Evolutionary conservation across 2,329 filamentous ascomycete genomes (phyloP), one percentile per base, ranked within the genome.

Genomic region (Fusarium musae): DNA sequence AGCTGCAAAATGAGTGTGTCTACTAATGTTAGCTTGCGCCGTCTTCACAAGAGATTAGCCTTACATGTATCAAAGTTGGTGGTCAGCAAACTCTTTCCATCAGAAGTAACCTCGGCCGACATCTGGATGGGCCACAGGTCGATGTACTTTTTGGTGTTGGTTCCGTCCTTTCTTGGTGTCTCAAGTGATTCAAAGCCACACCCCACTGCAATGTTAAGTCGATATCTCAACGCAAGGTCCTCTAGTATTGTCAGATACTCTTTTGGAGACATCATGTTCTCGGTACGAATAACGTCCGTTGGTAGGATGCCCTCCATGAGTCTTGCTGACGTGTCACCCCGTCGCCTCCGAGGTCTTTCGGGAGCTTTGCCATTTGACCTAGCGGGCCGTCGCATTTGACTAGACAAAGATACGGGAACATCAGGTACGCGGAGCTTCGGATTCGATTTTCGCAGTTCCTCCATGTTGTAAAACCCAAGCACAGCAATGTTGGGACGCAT

Each of bases 71-170:
- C 94, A 80, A 97, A 97, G 74, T 97, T 97, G 1, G 93, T 96
- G 1, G 94, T 97, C 61, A 96, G 81, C 10, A 96, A 86, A 71
- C 87, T 91, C 78, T 90, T 89, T 2, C 87, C 87, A 72, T 92
- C 90, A 2, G 92, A 86, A 2, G 90, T 89, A 39, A 96, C 89
- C 76, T 96, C 93, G 2, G 94, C 94, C 10, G 94, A 96, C 93
- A 97, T 97, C 74, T 97, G 95, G 59, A 97, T 96, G 0, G 94
- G 94, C 94, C 94, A 97, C 9, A 97, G 84, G 78, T 97, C 94
- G 69, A 97, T 93, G 77, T 92, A 96, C 77, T 91, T 93, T 79
- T 96, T 96, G 8, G 84, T 85, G 59, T 91, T 89, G 23, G 80
- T 78, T 8, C 86, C 87, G 43, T 90, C 85, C 2, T 85, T 80